Evolutionary conservation across 345 rosid genomes (phyloP), one percentile per base, ranked within the genome.

Genomic region (Hypericum androsaemum): DNA sequence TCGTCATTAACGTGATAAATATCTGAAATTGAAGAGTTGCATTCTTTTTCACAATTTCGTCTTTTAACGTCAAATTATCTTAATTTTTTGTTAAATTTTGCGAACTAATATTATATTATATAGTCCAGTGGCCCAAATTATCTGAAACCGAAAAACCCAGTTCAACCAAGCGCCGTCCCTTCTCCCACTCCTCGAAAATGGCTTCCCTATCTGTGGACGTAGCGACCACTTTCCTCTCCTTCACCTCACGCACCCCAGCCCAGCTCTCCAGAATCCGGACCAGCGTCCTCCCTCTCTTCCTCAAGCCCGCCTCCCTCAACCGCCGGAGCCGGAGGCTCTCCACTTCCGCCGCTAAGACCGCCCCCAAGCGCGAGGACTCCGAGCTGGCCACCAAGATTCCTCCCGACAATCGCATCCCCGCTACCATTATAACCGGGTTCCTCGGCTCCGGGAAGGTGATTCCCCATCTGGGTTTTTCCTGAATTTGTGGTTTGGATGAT

Each of bases 381-480:
- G 95, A 77, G 38, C 64, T 83, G 45, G 61, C 75, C 47, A 71
- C 94, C 16, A 81, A 83, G 67, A 81, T 82, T 60, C 94, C 94
- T 3, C 74, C 80, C 0, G 98, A 92, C 56, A 76, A 71, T 58
- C 87, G 98, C 44, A 78, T 92, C 60, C 96, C 96, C 13, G 98
- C 98, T 50, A 84, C 98, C 9, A 84, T 92, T 42, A 88, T 92
- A 52, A 92, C 98, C 0, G 96, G 98, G 2, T 88, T 92, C 52
- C 59, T 92, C 54, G 98, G 98, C 28, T 92, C 98, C 22, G 96
- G 96, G 43, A 84, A 90, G 89, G 97, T 89, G 12, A 36, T 1
- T 8, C 13, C 10, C 7, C 47, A 44, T 2, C 15, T 16, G n/a
- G 6, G n/a, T 50, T 63, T 14, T 14, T 14, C 12, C 5, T 14